phyloP scores from a whole-genome alignment of 495 filamentous ascomycete species.

The Penicillium coprophilum region DNA sequence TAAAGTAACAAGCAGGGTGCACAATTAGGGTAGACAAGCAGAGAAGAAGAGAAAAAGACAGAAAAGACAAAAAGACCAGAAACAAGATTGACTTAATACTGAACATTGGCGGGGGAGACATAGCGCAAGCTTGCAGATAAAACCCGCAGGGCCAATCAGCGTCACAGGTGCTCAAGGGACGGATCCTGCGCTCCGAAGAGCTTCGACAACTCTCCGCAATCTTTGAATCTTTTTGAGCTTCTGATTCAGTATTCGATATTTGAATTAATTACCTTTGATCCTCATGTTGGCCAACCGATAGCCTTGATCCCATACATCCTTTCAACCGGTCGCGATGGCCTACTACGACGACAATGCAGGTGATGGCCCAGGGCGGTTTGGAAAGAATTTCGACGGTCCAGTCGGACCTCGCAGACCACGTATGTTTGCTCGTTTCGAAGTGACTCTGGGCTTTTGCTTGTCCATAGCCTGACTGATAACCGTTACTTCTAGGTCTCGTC shows the following conservation, averaged over 20 bases:
- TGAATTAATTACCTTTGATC: neutral
- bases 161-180: slow-evolving; percentile 15
- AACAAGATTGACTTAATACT: slow-evolving; percentile 1
- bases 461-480: slow-evolving; percentile 10
- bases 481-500: slow-evolving; percentile 54
- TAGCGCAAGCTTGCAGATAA: slow-evolving; percentile 16
- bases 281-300: neutral
- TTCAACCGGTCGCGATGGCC: slow-evolving; percentile 33
- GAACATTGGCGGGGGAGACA: slow-evolving; percentile 9
- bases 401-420: slow-evolving; percentile 45
- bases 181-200: slow-evolving; percentile 19
- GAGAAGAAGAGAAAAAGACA: neutral
- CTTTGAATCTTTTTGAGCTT: neutral
- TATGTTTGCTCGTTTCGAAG: slow-evolving; percentile 24
- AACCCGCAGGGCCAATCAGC: slow-evolving; percentile 23
- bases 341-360: slow-evolving; percentile 45
- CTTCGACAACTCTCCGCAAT: slow-evolving; percentile 16
- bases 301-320: slow-evolving; percentile 3
- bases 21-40: neutral
- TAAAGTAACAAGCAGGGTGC: neutral
- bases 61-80: neutral
- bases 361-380: slow-evolving; percentile 37
- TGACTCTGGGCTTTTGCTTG: neutral
- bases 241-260: neutral
- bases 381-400: slow-evolving; percentile 40